Evolutionary conservation across 768 basidiomycete genomes (phyloP), one percentile per base, ranked within the genome.

Genomic region (Boletus fagicola): DNA sequence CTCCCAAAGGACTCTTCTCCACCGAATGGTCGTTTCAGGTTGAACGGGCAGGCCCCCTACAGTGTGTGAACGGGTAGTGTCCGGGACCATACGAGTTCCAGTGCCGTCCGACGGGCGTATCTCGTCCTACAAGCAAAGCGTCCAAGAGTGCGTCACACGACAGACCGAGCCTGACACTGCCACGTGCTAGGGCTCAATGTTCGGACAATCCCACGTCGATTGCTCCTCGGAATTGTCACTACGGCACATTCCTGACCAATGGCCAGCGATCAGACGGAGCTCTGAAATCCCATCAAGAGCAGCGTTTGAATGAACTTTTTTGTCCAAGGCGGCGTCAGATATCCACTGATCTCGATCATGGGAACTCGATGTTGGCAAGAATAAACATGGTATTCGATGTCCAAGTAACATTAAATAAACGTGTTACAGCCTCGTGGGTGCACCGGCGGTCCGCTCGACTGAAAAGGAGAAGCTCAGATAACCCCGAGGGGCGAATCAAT

Each of bases 1-100:
- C 72, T 84, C 87, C 91, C 90, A 94, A n/a, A 94, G 81, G 39
- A 87, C 80, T 65, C 83, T 86, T 69, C 84, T 83, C 89, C 89
- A 92, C 65, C 53, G 61, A 42, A 50, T 35, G 39, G 66, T 68
- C 73, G 71, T 49, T 24, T 30, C 46, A 26, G 36, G 24, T 7
- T 36, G 35, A 36, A 36, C 6, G 15, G 35, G 10, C 15, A 16
- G 35, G 13, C 35, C 35, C 5, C 5, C 35, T 5, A 13, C 35
- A 1, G 35, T 11, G 35, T 15, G 15, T 20, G 53, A 44, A 15
- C 33, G 39, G 22, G 36, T 16, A 11, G 15, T 40, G 3, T 55
- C 59, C 5, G 30, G 43, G 26, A 35, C 20, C 52, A 62, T 54
- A 22, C 15, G 31, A 10, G 31, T 7, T 22, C n/a, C 48, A 15